Evolutionary conservation across 169 alveolate species (phyloP).

Genomic region (Plasmodium inui): DNA sequence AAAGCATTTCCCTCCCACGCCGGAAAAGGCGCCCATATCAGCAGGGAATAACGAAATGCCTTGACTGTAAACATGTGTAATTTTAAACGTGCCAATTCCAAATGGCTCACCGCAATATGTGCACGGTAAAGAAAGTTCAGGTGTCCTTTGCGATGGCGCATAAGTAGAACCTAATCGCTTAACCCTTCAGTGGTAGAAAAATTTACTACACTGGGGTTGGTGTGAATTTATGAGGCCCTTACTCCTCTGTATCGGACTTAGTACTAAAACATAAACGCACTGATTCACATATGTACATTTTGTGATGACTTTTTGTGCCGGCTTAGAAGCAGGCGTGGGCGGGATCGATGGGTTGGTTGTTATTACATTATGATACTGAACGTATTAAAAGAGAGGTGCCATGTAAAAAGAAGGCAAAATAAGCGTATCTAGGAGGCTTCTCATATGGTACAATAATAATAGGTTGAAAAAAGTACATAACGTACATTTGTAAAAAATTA

Average conservation of each 20-base stretch:
- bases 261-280: background rate
- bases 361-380: background rate
- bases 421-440: too few species aligned
- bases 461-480: conserved; percentile 2
- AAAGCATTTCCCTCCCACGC: background rate
- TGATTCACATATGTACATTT: too few species aligned
- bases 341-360: background rate
- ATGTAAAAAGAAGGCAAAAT: background rate
- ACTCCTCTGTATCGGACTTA: too few species aligned
- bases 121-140: background rate
- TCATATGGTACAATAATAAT: too few species aligned
- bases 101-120: background rate
- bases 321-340: background rate
- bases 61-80: background rate
- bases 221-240: background rate
- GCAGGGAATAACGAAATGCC: background rate
- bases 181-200: background rate
- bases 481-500: background rate
- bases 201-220: background rate
- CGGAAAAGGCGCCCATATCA: background rate
- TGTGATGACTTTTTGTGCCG: background rate
- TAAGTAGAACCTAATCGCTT: background rate
- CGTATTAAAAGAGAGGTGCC: background rate
- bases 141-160: background rate
- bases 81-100: background rate